A percentile compares a stretch with the other conserved stretches of the same genome.
Evolutionary conservation across 208 protist species (phyloP).

Genomic region (Crithidia acanthocephali): DNA sequence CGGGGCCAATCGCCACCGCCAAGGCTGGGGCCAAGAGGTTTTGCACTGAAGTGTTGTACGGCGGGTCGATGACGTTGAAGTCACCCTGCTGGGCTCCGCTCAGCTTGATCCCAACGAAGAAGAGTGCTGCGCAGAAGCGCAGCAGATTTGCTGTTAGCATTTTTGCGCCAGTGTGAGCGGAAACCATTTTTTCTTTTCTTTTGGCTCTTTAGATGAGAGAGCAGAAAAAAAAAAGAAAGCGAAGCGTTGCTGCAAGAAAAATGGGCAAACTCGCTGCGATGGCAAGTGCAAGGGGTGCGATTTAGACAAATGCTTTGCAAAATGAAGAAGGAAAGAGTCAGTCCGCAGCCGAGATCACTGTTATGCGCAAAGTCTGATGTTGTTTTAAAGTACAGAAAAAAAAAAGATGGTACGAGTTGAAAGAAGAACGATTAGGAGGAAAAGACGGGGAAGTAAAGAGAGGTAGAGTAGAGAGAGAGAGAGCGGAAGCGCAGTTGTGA

Average conservation of each 20-base stretch:
- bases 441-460: too few species aligned
- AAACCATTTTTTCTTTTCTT: neutral
- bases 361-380: too few species aligned
- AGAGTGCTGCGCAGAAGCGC: neutral
- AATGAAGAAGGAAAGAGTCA: too few species aligned
- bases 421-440: too few species aligned
- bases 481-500: too few species aligned
- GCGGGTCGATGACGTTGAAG: neutral
- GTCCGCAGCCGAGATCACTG: too few species aligned
- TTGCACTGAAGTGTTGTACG: conserved; percentile 27
- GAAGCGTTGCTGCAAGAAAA: neutral
- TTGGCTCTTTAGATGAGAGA: neutral
- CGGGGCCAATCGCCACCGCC: conserved; percentile 25
- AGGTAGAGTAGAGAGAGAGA: too few species aligned
- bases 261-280: neutral
- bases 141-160: neutral
- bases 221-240: neutral
- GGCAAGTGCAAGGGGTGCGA: too few species aligned
- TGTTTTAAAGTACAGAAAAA: too few species aligned
- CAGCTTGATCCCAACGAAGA: neutral
- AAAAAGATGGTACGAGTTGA: too few species aligned
- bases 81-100: neutral
- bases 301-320: too few species aligned
- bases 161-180: neutral
- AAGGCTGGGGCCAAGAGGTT: conserved; percentile 22